phyloP scores from a whole-genome alignment of 371 early-diverging fungal genomes.

The Mucor plumbeus region DNA sequence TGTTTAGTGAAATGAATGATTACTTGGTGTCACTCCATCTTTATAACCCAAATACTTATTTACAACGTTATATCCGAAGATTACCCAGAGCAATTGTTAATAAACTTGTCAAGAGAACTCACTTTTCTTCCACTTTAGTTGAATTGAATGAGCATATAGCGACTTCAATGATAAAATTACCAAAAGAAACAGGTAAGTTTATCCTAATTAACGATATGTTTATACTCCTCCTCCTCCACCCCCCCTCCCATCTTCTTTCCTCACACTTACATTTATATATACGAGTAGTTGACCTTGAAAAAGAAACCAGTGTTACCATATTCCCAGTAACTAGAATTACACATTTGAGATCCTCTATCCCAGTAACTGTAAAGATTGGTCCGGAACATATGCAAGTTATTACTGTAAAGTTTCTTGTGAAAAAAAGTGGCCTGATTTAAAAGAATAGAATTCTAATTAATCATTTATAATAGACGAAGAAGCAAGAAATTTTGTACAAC shows the following conservation, averaged over 20 bases:
- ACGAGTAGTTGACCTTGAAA: slow-evolving; percentile 62
- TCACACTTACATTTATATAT: no score
- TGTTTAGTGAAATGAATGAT: slow-evolving; percentile 67
- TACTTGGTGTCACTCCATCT: slow-evolving; percentile 63
- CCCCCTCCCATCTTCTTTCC: no score
- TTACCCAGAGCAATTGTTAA: slow-evolving; percentile 60
- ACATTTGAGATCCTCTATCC: slow-evolving; percentile 63
- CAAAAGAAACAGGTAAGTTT: slow-evolving; percentile 67
- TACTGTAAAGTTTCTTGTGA: slow-evolving; percentile 40
- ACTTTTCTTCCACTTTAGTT: slow-evolving; percentile 64
- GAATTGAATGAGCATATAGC: slow-evolving; percentile 76
- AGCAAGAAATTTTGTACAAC: slow-evolving; percentile 74
- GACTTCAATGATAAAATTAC: slow-evolving; percentile 72
- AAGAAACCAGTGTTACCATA: slow-evolving; percentile 65
- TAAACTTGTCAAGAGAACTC: slow-evolving; percentile 64
- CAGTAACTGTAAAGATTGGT: slow-evolving; percentile 82
- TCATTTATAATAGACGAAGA: slow-evolving; percentile 26
- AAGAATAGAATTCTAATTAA: background rate
- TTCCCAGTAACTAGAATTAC: slow-evolving; percentile 67
- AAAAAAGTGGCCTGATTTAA: slow-evolving; percentile 16
- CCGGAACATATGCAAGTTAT: slow-evolving; percentile 85
- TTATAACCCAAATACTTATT: slow-evolving; percentile 78
- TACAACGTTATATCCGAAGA: slow-evolving; percentile 69
- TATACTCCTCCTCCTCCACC: no score
- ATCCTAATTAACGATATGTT: no score